Conservation (phyloP, 2,329 filamentous ascomycete species). For the Aureobasidium sp. region DNA sequence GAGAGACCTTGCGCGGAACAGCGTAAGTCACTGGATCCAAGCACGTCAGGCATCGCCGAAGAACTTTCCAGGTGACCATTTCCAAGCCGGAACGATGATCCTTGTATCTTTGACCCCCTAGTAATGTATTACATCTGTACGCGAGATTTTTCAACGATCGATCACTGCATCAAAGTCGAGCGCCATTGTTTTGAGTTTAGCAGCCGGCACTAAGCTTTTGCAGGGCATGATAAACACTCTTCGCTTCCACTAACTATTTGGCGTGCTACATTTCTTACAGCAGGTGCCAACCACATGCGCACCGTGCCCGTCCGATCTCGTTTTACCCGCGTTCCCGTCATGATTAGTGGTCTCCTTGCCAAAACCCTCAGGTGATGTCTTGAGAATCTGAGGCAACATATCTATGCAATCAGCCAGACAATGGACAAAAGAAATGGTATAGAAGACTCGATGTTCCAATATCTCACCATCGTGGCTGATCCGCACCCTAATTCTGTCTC, state of each 20-base stretch:
- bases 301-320: not conserved
- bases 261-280: slow-evolving; percentile 4
- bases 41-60: not conserved
- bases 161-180: not conserved
- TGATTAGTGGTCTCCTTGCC: not conserved
- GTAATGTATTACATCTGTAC: not conserved
- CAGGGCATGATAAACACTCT: slow-evolving; percentile 1
- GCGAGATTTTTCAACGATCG: not conserved
- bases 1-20: not conserved
- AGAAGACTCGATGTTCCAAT: not conserved
- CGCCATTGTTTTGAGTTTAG: slow-evolving; percentile 1
- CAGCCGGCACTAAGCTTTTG: not conserved
- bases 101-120: too few relatives aligned
- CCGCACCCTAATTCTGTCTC: not conserved
- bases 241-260: not conserved
- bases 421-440: not conserved
- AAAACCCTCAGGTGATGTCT: not conserved
- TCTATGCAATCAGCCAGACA: not conserved
- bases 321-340: not conserved
- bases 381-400: not conserved
- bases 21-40: not conserved
- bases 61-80: not conserved
- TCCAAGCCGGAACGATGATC: too few relatives aligned
- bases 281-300: not conserved
- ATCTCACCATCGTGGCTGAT: not conserved